Base-by-base conservation (phyloP, 2,329 filamentous ascomycete genomes). In the Aspergillus arachidicola region DNA sequence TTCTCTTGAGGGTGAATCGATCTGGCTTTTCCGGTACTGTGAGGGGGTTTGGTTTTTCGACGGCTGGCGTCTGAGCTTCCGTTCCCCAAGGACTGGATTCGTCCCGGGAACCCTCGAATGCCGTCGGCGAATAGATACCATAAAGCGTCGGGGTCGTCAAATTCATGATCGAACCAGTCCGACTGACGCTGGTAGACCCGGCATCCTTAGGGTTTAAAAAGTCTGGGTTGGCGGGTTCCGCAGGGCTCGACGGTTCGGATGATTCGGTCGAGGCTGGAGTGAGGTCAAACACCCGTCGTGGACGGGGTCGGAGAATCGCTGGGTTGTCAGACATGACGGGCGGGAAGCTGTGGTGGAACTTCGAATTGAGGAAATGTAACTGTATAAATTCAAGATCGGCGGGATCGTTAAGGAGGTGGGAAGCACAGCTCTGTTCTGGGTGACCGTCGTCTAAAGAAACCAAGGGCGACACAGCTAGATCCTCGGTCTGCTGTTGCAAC, bases 121-220 rank as follows among this genome's bases (percentile, higher is more conserved):
- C 84, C 0, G 87, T 86, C 7, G 88, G 88, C 12, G 89, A 89
- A 82, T 96, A 99, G 72, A 99, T 99, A 60, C 95, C 94, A 69
- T 91, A 91, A 6, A 99, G 86, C 0, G 95, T 97, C 2, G 93
- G 94, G 11, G 91, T 90, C 4, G 93, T 97, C 64, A 99, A 85
- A 75, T 97, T 96, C 73, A 93, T 82, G 62, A 93, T 86, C 11
- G 93, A 97, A 68, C 90, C 88, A 28, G 89, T 91, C 63, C 92
- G 88, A 73, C 86, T 89, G 68, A 87, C 82, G 58, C 68, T 85
- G 79, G 68, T 77, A 66, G 71, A 75, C 38, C 67, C 71, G 50
- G 68, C 57, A 34, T 75, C 71, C 34, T 76, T 77, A 28, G 73
- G 66, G 45, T 72, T 75, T 34, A 80, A 69, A 7, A 77, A 64